These are phyloP conservation scores for Tulasnella sp. DNA, from an alignment of 768 basidiomycete genomes.

Conservation along the genomic window DNA sequence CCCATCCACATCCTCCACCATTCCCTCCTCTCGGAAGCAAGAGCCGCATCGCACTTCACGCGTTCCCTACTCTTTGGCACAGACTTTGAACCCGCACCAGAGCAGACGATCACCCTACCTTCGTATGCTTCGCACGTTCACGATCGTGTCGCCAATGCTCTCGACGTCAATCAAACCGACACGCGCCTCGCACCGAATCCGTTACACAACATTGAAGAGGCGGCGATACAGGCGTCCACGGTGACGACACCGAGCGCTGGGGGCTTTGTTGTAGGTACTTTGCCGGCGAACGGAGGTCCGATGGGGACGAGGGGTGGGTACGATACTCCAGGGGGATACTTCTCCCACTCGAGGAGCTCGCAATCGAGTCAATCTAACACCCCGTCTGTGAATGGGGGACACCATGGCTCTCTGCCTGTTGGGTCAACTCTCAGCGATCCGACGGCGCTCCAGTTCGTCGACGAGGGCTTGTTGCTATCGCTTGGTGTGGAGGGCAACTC, in stretches of 20 bases:
- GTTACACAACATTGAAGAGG: slow-evolving; percentile 35
- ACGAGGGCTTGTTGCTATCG: slow-evolving; percentile 70
- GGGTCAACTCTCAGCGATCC: not conserved
- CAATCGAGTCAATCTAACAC: not conserved
- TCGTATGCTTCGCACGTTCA: slow-evolving; percentile 83
- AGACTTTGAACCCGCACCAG: slow-evolving; percentile 26
- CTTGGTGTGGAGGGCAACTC: slow-evolving; percentile 33
- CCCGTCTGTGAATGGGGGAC: not conserved
- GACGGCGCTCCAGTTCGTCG: slow-evolving; percentile 57
- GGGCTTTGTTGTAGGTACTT: too few relatives aligned
- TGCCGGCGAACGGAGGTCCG: too few relatives aligned
- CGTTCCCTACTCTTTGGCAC: slow-evolving; percentile 56
- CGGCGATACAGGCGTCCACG: not conserved
- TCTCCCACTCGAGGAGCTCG: slow-evolving; percentile 2
- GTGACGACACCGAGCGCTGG: not conserved
- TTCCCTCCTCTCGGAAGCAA: slow-evolving; percentile 62
- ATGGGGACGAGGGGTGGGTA: not conserved
- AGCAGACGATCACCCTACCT: slow-evolving; percentile 60
- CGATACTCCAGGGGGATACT: not conserved
- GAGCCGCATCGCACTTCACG: slow-evolving; percentile 57
- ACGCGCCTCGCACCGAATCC: slow-evolving; percentile 20
- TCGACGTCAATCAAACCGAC: slow-evolving; percentile 20
- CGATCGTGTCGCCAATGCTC: slow-evolving; percentile 55
- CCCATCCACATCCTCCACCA: slow-evolving; percentile 76
- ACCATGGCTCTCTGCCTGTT: not conserved